Conservation (phyloP, 169 alveolate species). For the Cryptosporidium xiaoi region DNA sequence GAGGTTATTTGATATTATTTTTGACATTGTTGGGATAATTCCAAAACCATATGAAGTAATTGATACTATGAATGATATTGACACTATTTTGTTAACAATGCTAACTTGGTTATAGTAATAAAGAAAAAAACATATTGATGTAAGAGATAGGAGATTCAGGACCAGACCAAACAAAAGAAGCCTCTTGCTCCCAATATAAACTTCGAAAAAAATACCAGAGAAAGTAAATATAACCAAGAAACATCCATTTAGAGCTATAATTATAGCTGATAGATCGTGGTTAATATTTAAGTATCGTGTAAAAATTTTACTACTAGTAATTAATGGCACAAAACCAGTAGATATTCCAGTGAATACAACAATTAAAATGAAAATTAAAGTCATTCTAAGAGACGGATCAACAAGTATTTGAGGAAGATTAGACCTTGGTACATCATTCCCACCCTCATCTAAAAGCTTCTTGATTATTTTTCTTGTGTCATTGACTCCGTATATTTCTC, state of each 20-base stretch:
- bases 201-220: constrained; percentile 58
- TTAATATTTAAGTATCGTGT: neutral
- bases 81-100: neutral
- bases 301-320: constrained; percentile 4
- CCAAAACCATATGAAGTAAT: constrained; percentile 45
- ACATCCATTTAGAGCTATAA: constrained; percentile 35
- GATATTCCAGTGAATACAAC: constrained; percentile 36
- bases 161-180: constrained; percentile 25
- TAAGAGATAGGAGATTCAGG: constrained; percentile 2
- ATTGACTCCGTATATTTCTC: constrained; percentile 34
- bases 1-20: constrained; percentile 10
- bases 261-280: constrained; percentile 8
- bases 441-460: constrained; percentile 19
- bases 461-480: constrained; percentile 49
- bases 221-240: constrained; percentile 44
- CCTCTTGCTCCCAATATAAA: constrained; percentile 45
- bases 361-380: constrained; percentile 24
- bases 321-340: constrained; percentile 31
- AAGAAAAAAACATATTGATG: constrained; percentile 25
- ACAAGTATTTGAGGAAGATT: constrained; percentile 4
- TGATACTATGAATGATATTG: neutral
- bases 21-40: constrained; percentile 42
- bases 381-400: constrained; percentile 13
- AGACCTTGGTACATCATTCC: neutral
- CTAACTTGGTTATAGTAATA: neutral